Conservation (phyloP, 2,329 filamentous ascomycete species). For the Cordyceps militaris region DNA sequence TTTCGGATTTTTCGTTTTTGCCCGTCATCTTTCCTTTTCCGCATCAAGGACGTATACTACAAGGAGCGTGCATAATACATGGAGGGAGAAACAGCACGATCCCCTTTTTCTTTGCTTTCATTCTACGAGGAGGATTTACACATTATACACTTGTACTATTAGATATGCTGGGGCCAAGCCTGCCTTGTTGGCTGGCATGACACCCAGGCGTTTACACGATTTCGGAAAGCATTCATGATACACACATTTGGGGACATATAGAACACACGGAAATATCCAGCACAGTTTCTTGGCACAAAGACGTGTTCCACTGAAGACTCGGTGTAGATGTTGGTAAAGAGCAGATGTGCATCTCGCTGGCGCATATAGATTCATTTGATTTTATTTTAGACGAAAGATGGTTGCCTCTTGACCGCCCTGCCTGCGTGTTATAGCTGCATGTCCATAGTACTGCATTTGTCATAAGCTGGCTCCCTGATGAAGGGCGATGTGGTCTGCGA, state of each 20-base stretch:
- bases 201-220: conserved; percentile 1
- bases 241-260: conserved; percentile 9
- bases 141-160: conserved; percentile 13
- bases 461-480: not conserved
- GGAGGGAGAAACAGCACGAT: not conserved
- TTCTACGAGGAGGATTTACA: conserved; percentile 4
- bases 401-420: not conserved
- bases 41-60: conserved; percentile 1
- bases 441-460: not conserved
- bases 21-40: too few relatives aligned
- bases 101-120: conserved; percentile 1
- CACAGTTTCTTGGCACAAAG: conserved; percentile 6
- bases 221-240: conserved; percentile 12
- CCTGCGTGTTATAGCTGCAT: not conserved
- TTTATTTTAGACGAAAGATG: not conserved
- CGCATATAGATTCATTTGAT: not conserved
- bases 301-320: conserved; percentile 12
- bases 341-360: not conserved
- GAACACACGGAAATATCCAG: conserved; percentile 10
- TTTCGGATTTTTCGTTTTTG: too few relatives aligned
- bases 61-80: conserved; percentile 13
- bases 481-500: not conserved
- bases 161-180: not conserved
- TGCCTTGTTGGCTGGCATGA: not conserved
- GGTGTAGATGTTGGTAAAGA: conserved; percentile 11